Conservation (phyloP, 2,329 filamentous ascomycete genomes). For the Apiospora malaysiana region DNA sequence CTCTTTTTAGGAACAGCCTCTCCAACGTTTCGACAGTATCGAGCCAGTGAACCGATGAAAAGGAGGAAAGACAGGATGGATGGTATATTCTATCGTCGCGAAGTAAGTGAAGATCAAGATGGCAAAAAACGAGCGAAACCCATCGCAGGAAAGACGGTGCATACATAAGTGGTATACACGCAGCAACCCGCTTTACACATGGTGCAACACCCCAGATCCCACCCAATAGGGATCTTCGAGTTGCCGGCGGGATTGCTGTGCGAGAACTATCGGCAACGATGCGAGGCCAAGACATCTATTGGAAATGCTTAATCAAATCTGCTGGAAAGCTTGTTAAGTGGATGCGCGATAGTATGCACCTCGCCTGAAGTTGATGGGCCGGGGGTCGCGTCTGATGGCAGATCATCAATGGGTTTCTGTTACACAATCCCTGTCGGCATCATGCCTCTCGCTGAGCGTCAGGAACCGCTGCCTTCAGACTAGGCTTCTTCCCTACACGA, state of each 20-base stretch:
- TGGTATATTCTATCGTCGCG: not conserved
- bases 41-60: not conserved
- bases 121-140: not conserved
- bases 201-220: not conserved
- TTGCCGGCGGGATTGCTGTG: not conserved
- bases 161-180: not conserved
- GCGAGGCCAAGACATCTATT: conserved; percentile 1
- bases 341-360: not conserved
- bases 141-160: too few relatives aligned
- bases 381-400: conserved; percentile 7
- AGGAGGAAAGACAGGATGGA: not conserved
- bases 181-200: not conserved
- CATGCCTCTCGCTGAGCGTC: not conserved
- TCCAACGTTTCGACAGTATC: not conserved
- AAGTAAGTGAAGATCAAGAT: not conserved
- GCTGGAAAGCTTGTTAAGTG: not conserved
- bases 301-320: not conserved
- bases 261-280: not conserved
- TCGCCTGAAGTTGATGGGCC: not conserved
- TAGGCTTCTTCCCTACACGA: not conserved
- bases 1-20: not conserved
- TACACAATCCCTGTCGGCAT: conserved; percentile 11
- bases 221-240: not conserved
- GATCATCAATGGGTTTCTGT: conserved; percentile 10
- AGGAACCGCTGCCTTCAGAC: not conserved